A percentile compares a stretch with the other conserved stretches of the same genome.
phyloP scores from a whole-genome alignment of 140 eudicot species.

The Bidens hawaiensis region DNA sequence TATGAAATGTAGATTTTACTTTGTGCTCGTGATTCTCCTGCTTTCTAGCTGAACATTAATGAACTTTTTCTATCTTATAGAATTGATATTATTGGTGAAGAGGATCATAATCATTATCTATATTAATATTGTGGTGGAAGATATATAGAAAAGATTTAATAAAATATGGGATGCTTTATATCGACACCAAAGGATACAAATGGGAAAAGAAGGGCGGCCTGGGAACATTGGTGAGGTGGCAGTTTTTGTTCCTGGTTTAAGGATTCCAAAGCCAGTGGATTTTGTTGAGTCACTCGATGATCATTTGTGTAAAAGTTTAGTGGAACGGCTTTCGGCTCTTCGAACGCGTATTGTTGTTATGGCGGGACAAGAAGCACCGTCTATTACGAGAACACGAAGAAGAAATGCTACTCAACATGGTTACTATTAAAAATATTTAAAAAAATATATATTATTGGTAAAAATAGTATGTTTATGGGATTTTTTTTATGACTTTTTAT shows the following conservation, averaged over 20 bases:
- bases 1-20: slow-evolving; percentile 18
- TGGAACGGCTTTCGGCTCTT: slow-evolving; percentile 81
- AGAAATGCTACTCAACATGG: no score
- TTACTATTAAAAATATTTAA: slow-evolving; percentile 83
- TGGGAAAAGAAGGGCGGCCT: slow-evolving; percentile 79
- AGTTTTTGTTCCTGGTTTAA: slow-evolving; percentile 88
- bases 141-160: slow-evolving; percentile 18
- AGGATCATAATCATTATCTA: neutral
- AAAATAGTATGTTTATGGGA: slow-evolving; percentile 20
- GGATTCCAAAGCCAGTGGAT: slow-evolving; percentile 88
- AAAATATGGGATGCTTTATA: slow-evolving; percentile 78
- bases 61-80: slow-evolving; percentile 35
- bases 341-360: slow-evolving; percentile 87
- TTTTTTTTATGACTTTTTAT: neutral
- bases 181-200: slow-evolving; percentile 77
- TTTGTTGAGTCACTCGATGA: slow-evolving; percentile 60
- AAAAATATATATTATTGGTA: neutral
- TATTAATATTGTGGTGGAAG: slow-evolving; percentile 23
- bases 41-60: slow-evolving; percentile 65
- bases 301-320: slow-evolving; percentile 55
- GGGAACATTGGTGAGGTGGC: slow-evolving; percentile 84
- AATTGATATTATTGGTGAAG: slow-evolving; percentile 23
- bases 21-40: slow-evolving; percentile 49
- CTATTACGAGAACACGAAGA: slow-evolving; percentile 80
- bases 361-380: slow-evolving; percentile 96